phyloP scores from a whole-genome alignment of 176 grass and related monocot genomes.

The Puya raimondii region DNA sequence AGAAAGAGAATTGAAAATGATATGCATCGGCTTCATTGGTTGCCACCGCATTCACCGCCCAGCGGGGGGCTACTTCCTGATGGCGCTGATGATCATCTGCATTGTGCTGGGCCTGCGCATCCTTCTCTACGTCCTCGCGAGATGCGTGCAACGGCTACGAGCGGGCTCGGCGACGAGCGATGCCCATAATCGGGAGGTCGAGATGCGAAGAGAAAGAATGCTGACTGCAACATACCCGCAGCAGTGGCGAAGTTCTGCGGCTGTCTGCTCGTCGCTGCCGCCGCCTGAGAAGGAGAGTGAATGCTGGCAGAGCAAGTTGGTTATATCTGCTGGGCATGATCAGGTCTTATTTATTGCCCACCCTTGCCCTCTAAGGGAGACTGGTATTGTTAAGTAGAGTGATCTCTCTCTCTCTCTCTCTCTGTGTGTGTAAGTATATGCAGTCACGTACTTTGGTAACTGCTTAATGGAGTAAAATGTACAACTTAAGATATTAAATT shows the following conservation, averaged over 20 bases:
- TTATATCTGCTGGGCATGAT: conserved; percentile 24
- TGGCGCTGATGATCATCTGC: conserved; percentile 8
- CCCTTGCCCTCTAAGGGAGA: conserved; percentile 28
- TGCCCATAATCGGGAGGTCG: background rate
- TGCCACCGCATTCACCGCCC: conserved; percentile 14
- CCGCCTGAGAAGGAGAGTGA: background rate
- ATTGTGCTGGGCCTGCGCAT: conserved; percentile 17
- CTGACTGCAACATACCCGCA: background rate
- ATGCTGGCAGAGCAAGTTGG: conserved; percentile 35
- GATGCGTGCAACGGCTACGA: background rate
- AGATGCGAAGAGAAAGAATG: background rate
- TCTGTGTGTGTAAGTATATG: too few relatives aligned
- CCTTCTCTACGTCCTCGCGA: conserved; percentile 5
- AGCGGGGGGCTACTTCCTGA: conserved; percentile 17
- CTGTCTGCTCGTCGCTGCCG: background rate
- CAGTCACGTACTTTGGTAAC: too few relatives aligned
- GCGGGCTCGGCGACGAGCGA: background rate
- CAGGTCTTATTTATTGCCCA: conserved; percentile 30
- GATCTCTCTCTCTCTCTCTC: too few relatives aligned
- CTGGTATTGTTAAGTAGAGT: background rate
- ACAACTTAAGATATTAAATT: too few relatives aligned
- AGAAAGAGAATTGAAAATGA: conserved; percentile 9
- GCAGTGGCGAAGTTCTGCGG: background rate
- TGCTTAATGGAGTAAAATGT: too few relatives aligned
- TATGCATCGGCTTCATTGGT: conserved; percentile 16